Percentiles rank a stretch among this genome's conserved stretches.
These are phyloP conservation scores for Trypanosomatidae sp. DNA, from an alignment of 208 protist species.

Conservation along the genomic window DNA sequence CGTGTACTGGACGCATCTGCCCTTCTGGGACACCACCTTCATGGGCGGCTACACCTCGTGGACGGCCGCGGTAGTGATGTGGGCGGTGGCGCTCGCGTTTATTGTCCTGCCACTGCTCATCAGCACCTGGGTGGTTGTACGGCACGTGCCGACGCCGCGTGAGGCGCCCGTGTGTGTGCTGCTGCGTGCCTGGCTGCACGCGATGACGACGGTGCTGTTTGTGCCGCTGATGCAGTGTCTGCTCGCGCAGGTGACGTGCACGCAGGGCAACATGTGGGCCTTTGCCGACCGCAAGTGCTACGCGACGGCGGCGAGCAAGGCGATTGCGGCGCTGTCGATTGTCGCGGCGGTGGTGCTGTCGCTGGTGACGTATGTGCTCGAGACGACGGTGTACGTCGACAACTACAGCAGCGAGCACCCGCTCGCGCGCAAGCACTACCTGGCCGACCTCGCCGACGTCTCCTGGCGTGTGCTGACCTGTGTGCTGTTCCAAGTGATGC, in stretches of 20 bases:
- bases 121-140: not conserved
- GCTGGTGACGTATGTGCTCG: not conserved
- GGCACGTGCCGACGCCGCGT: not conserved
- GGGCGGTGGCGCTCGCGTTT: not conserved
- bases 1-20: not conserved
- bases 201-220: slow-evolving; percentile 7
- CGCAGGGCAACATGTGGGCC: not conserved
- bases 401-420: slow-evolving; percentile 5
- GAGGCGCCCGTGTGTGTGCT: not conserved
- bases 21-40: not conserved
- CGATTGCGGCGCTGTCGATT: not conserved
- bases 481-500: slow-evolving; percentile 13
- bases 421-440: slow-evolving; percentile 10
- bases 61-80: not conserved
- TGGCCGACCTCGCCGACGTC: not conserved
- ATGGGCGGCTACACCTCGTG: not conserved
- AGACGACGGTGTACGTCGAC: slow-evolving; percentile 1
- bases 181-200: slow-evolving; percentile 3
- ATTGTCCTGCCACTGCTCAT: not conserved
- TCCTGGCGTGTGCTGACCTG: slow-evolving; percentile 5
- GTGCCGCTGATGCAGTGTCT: slow-evolving; percentile 7
- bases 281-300: not conserved
- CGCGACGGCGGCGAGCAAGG: not conserved
- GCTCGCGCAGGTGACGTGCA: slow-evolving; percentile 8
- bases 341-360: not conserved